Conservation (phyloP, 1,139 yeast species). For the Kodamaea sp. region DNA sequence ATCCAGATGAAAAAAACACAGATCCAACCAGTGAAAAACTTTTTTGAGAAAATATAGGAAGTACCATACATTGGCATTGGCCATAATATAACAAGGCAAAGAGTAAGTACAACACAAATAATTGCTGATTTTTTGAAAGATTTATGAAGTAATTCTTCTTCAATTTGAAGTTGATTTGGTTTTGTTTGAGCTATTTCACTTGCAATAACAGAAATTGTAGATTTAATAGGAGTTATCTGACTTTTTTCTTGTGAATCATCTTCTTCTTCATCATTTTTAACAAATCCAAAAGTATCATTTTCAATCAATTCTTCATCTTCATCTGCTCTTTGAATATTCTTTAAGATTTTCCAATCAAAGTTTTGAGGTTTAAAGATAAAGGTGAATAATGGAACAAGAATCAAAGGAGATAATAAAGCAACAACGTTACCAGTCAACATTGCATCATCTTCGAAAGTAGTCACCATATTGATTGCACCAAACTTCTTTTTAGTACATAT, state of each 20-base stretch:
- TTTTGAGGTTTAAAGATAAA: conserved; percentile 61
- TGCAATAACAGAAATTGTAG: conserved; percentile 40
- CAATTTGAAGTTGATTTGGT: conserved; percentile 39
- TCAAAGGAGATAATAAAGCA: conserved; percentile 70
- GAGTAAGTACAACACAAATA: conserved; percentile 54
- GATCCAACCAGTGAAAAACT: conserved; percentile 81
- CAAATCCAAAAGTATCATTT: conserved; percentile 16
- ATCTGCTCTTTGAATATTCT: conserved; percentile 57
- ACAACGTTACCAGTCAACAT: conserved; percentile 86
- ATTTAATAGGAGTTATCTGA: conserved; percentile 36
- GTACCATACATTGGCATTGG: conserved; percentile 90
- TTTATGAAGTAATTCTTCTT: conserved; percentile 39
- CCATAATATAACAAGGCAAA: conserved; percentile 66
- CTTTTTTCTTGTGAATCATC: conserved; percentile 23
- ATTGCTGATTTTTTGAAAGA: conserved; percentile 55
- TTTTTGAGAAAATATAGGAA: conserved; percentile 63
- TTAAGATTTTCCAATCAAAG: conserved; percentile 67
- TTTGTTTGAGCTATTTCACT: conserved; percentile 38
- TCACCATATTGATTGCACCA: conserved; percentile 54
- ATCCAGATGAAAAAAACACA: conserved; percentile 73
- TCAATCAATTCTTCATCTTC: conserved; percentile 58
- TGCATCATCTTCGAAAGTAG: conserved; percentile 73
- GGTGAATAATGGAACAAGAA: conserved; percentile 67
- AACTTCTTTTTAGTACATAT: conserved; percentile 52
- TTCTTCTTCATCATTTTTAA: conserved; percentile 17